Percentiles rank a stretch among this genome's conserved stretches.
These are phyloP conservation scores for Neoscytalidium dimidiatum DNA, from an alignment of 2,329 filamentous ascomycete species.

Conservation along the genomic window DNA sequence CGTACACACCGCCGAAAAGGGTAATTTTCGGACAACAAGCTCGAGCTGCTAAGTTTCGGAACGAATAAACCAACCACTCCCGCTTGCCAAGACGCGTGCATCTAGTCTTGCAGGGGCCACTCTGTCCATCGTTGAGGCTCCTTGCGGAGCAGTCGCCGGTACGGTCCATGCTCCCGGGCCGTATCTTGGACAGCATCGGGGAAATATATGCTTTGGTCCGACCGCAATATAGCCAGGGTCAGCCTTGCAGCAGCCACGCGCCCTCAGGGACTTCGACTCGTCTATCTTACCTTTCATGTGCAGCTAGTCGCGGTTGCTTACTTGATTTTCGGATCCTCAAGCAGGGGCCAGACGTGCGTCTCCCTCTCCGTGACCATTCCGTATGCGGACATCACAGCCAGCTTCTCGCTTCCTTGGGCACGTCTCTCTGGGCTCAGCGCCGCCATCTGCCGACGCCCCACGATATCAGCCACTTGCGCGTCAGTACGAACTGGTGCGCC, in stretches of 20 bases:
- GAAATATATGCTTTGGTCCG: not conserved
- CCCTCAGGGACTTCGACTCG: not conserved
- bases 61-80: not conserved
- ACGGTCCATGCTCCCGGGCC: not conserved
- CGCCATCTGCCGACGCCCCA: not conserved
- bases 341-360: too few relatives aligned
- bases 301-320: not conserved
- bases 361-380: not conserved
- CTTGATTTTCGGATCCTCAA: not conserved
- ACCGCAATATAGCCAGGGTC: not conserved
- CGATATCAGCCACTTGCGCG: not conserved
- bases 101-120: not conserved
- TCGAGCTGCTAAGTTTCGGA: conserved; percentile 3
- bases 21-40: conserved; percentile 2
- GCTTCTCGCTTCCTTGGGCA: not conserved
- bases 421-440: not conserved
- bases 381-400: not conserved
- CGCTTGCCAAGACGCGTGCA: not conserved
- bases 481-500: not conserved
- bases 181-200: not conserved
- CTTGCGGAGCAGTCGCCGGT: not conserved
- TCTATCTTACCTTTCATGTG: not conserved
- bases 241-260: not conserved
- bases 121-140: conserved; percentile 1
- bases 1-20: not conserved